Percentiles rank a stretch among this genome's conserved stretches.
Conservation (phyloP, 768 basidiomycete species). For the Boletus reticuloceps region DNA sequence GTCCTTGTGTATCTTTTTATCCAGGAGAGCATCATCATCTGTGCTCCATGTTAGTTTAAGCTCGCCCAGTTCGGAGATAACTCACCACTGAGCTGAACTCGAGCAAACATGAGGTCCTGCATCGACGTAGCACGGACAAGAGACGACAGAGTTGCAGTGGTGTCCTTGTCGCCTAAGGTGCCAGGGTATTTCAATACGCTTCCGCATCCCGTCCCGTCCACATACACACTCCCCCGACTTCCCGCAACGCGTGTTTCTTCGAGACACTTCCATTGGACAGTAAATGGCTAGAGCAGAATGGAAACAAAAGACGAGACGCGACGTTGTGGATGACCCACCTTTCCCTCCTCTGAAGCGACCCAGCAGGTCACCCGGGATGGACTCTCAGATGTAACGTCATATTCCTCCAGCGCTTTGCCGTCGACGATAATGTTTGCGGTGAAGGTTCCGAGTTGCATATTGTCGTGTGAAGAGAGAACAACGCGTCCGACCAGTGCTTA, state of each 20-base stretch:
- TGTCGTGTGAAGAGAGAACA: not conserved
- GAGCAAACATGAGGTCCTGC: constrained; percentile 15
- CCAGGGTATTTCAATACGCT: accelerated
- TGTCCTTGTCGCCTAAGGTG: not conserved
- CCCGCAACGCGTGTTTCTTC: not conserved
- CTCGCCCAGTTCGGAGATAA: not conserved
- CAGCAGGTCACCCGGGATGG: constrained; percentile 19
- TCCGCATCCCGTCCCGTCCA: constrained; percentile 9
- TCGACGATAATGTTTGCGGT: constrained; percentile 16
- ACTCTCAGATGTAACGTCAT: constrained; percentile 3
- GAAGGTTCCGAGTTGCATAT: constrained; percentile 16
- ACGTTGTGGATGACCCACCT: not conserved
- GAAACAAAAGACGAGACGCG: not conserved
- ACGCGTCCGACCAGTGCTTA: not conserved
- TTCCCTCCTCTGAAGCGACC: constrained; percentile 23
- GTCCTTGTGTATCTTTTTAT: not conserved
- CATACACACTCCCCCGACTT: not conserved
- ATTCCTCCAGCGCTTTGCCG: constrained; percentile 10
- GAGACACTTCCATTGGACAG: constrained; percentile 13
- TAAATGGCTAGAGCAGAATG: constrained; percentile 6
- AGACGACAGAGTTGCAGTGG: not conserved
- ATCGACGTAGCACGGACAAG: not conserved
- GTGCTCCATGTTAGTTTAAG: not conserved
- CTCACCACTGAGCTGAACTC: constrained; percentile 17
- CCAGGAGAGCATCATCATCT: constrained; percentile 22